Conservation (phyloP, 2,329 filamentous ascomycete genomes). For the Curvularia sp. region DNA sequence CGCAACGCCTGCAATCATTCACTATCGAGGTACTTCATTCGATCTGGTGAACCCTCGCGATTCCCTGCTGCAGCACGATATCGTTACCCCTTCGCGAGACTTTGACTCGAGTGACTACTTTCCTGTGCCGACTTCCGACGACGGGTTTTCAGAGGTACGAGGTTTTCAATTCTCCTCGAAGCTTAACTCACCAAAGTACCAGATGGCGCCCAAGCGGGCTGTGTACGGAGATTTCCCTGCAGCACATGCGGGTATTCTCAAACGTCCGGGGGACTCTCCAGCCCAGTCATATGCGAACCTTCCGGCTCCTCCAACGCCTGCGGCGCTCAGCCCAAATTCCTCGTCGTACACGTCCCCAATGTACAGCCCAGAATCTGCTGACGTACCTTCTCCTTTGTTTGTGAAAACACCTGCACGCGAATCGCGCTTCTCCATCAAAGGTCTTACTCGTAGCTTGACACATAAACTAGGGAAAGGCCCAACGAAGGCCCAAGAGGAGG, state of each 20-base stretch:
- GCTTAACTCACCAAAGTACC: constrained; percentile 1
- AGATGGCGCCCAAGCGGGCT: constrained; percentile 45
- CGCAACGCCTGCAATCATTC: constrained; percentile 48
- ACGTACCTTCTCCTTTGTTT: constrained; percentile 30
- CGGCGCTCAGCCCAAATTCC: constrained; percentile 37
- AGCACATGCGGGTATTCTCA: constrained; percentile 42
- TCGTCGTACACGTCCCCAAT: constrained; percentile 38
- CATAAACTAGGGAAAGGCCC: constrained; percentile 33
- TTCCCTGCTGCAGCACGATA: constrained; percentile 46
- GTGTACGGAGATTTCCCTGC: constrained; percentile 42
- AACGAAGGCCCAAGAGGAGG: constrained; percentile 26
- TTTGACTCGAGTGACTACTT: constrained; percentile 46
- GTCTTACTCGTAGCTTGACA: constrained; percentile 41
- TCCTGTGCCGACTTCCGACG: constrained; percentile 34
- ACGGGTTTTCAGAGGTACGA: constrained; percentile 32
- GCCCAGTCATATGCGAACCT: constrained; percentile 24
- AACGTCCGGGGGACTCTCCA: constrained; percentile 29
- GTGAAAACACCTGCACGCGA: constrained; percentile 30
- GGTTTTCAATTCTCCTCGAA: not conserved
- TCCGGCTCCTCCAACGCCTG: constrained; percentile 37
- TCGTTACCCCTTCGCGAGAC: constrained; percentile 49
- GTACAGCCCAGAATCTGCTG: constrained; percentile 35
- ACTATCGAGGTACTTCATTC: constrained; percentile 52
- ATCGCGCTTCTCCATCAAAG: constrained; percentile 43
- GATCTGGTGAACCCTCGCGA: constrained; percentile 51